A percentile compares a stretch with the other conserved stretches of the same genome.
phyloP scores from a whole-genome alignment of 2,329 filamentous ascomycete species.

The Aureobasidium sp. region DNA sequence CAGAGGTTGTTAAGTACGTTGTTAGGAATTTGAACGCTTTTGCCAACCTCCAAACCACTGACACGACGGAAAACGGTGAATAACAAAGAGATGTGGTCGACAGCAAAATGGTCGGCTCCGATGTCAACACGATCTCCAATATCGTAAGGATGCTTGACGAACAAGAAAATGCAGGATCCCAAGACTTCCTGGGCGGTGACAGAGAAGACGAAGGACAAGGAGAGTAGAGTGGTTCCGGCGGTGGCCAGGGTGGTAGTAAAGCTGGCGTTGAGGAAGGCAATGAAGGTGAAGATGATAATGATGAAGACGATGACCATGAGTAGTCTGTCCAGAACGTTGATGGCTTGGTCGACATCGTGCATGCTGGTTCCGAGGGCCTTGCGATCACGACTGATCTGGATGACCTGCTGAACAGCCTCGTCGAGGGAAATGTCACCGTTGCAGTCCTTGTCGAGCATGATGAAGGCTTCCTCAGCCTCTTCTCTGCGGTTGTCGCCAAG shows the following conservation, averaged over 20 bases:
- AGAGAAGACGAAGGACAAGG: slow-evolving; percentile 93
- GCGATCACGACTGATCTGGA: slow-evolving; percentile 75
- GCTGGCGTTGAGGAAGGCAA: slow-evolving; percentile 81
- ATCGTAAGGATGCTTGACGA: slow-evolving; percentile 97
- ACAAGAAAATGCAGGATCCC: slow-evolving; percentile 97
- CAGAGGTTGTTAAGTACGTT: slow-evolving; percentile 86
- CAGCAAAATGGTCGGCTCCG: slow-evolving; percentile 60
- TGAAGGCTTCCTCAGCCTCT: slow-evolving; percentile 82
- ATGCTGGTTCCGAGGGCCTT: slow-evolving; percentile 88
- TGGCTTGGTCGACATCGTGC: slow-evolving; percentile 95
- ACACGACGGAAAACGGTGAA: slow-evolving; percentile 88
- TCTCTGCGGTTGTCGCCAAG: slow-evolving; percentile 66
- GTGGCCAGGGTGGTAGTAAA: slow-evolving; percentile 83
- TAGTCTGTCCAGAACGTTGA: slow-evolving; percentile 82
- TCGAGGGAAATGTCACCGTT: slow-evolving; percentile 94
- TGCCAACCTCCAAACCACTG: slow-evolving; percentile 64
- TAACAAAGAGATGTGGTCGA: slow-evolving; percentile 89
- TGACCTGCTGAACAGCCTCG: slow-evolving; percentile 85
- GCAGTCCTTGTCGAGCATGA: slow-evolving; percentile 70
- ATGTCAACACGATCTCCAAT: slow-evolving; percentile 93
- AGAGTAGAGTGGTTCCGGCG: slow-evolving; percentile 84
- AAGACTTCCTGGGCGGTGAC: slow-evolving; percentile 89
- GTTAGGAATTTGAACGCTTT: slow-evolving; percentile 68
- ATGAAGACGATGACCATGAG: slow-evolving; percentile 75
- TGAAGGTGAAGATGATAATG: slow-evolving; percentile 55